These are phyloP conservation scores for Teratosphaeriaceae sp. DNA, from an alignment of 2,329 filamentous ascomycete genomes.

Conservation along the genomic window DNA sequence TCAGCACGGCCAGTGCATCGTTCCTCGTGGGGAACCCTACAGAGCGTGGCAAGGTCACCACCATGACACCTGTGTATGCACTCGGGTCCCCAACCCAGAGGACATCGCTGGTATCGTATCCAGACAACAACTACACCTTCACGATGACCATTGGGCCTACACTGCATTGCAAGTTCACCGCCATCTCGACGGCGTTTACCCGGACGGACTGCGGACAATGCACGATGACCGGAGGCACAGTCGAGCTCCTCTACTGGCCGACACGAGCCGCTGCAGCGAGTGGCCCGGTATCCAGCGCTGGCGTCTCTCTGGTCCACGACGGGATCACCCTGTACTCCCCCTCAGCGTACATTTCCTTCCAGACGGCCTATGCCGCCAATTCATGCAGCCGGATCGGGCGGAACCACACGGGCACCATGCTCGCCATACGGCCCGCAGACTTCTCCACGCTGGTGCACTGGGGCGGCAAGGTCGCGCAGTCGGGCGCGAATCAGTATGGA, in stretches of 20 bases:
- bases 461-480: conserved; percentile 5
- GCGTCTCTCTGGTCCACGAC: conserved; percentile 1
- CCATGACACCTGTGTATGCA: conserved; percentile 13
- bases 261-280: not conserved
- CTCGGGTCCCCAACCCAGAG: conserved; percentile 5
- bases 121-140: not conserved
- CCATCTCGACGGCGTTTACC: not conserved
- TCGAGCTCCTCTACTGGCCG: not conserved
- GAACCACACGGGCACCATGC: conserved; percentile 7
- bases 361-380: not conserved
- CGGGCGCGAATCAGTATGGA: conserved; percentile 6
- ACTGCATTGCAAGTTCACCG: conserved; percentile 7
- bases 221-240: not conserved
- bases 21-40: not conserved
- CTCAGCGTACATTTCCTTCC: conserved; percentile 1
- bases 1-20: conserved; percentile 9
- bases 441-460: conserved; percentile 10
- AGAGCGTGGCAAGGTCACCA: conserved; percentile 1
- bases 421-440: conserved; percentile 10
- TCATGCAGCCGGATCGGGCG: conserved; percentile 9
- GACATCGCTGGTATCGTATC: not conserved
- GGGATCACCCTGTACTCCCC: conserved; percentile 9
- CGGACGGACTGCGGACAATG: conserved; percentile 7
- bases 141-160: conserved; percentile 3
- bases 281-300: not conserved